These are phyloP conservation scores for Myxozyma sirexii DNA, from an alignment of 805 yeast genomes.

Conservation along the genomic window DNA sequence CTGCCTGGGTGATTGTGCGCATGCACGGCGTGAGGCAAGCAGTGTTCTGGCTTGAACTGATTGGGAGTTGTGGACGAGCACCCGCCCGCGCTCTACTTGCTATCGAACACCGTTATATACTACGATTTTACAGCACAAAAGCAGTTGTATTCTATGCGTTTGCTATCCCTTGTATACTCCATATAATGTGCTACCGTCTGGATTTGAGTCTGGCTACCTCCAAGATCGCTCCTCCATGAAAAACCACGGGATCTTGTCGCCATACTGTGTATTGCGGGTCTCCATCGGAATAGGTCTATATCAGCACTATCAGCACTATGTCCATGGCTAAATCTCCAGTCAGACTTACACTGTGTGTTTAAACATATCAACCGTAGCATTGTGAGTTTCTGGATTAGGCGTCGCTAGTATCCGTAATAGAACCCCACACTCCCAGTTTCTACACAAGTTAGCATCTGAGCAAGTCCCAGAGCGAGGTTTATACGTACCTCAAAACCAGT, in stretches of 20 bases:
- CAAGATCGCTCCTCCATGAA: conserved; percentile 13
- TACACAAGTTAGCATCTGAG: not conserved
- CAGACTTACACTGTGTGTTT: conserved; percentile 14
- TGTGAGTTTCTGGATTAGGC: not conserved
- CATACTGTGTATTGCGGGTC: conserved; percentile 18
- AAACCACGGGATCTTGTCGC: conserved; percentile 24
- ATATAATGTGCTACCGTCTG: no score
- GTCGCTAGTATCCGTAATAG: conserved; percentile 16
- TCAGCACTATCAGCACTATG: not conserved
- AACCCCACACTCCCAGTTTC: conserved; percentile 35
- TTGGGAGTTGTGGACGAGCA: no score
- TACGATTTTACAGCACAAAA: no score
- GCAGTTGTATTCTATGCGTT: no score
- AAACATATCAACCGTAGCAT: conserved; percentile 14
- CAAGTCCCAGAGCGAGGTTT: not conserved
- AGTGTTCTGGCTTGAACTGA: no score
- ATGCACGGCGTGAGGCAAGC: no score
- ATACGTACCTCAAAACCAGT: conserved; percentile 14
- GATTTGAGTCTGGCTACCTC: no score
- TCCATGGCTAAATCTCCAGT: no score
- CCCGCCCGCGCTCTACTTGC: no score
- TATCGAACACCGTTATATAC: no score
- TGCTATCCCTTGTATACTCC: no score
- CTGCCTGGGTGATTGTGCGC: no score
- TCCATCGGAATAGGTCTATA: conserved; percentile 28